A percentile compares a stretch with the other conserved stretches of the same genome.
These are phyloP conservation scores for Plasmodium billcollinsi DNA, from an alignment of 169 alveolate genomes.

Conservation along the genomic window DNA sequence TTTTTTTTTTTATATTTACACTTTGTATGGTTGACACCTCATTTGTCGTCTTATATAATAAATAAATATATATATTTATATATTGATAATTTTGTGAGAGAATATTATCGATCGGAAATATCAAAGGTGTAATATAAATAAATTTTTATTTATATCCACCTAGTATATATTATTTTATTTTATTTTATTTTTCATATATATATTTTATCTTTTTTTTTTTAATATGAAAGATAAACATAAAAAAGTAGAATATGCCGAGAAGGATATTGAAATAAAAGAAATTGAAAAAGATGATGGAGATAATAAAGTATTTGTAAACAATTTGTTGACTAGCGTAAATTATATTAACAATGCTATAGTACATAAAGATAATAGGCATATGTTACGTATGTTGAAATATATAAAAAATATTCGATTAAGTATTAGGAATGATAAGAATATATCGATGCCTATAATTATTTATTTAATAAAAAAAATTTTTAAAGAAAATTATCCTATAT, in stretches of 20 bases:
- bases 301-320: constrained; percentile 24
- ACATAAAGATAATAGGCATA: constrained; percentile 59
- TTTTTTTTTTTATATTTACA: no score
- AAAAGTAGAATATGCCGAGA: constrained; percentile 16
- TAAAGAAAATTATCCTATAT: constrained; percentile 49
- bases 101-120: no score
- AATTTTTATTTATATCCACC: no score
- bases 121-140: no score
- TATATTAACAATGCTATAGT: constrained; percentile 40
- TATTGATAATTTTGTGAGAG: no score
- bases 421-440: constrained; percentile 33
- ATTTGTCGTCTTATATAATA: no score
- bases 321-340: constrained; percentile 47
- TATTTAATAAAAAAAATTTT: constrained; percentile 28
- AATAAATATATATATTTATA: no score
- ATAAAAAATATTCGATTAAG: constrained; percentile 45
- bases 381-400: constrained; percentile 62
- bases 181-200: not conserved
- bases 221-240: constrained; percentile 14
- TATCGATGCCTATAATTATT: constrained; percentile 31
- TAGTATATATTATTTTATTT: no score
- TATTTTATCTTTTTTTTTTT: not conserved
- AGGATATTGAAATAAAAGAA: not conserved
- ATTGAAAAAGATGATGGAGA: not conserved
- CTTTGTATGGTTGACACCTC: no score